Evolutionary conservation across 352 stramenopile species (phyloP).

Genomic region (Pythium aquatile): DNA sequence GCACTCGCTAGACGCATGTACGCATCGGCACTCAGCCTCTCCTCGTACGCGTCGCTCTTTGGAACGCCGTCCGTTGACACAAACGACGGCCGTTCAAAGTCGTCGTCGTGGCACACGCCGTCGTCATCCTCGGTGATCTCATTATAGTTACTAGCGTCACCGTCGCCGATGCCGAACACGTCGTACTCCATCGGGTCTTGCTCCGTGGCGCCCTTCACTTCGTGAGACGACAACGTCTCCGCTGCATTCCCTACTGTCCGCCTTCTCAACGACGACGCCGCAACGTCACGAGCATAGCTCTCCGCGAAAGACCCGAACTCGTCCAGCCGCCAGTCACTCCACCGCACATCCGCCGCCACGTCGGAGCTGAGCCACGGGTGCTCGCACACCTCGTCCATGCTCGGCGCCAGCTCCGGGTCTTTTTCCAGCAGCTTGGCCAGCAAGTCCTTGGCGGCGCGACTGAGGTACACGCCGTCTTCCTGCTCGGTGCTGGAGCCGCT

Average conservation of each 20-base stretch:
- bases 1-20: conserved; percentile 77
- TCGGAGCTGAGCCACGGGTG: conserved; percentile 69
- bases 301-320: conserved; percentile 45
- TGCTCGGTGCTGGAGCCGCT: conserved; percentile 2
- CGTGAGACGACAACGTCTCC: conserved; percentile 5
- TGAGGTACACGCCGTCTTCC: conserved; percentile 31
- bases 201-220: background rate
- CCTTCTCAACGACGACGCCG: conserved; percentile 27
- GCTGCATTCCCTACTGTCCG: conserved; percentile 3
- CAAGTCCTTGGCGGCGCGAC: conserved; percentile 67
- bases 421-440: conserved; percentile 58
- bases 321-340: conserved; percentile 41
- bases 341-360: conserved; percentile 45
- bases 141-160: background rate
- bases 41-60: conserved; percentile 17
- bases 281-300: conserved; percentile 45
- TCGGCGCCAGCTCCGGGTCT: conserved; percentile 43
- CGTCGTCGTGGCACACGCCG: conserved; percentile 17
- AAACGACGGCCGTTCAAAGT: conserved; percentile 58
- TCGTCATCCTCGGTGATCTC: conserved; percentile 12
- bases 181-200: conserved; percentile 13
- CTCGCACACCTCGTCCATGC: conserved; percentile 50
- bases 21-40: conserved; percentile 58
- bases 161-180: conserved; percentile 9
- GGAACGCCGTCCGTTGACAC: conserved; percentile 61